A percentile compares a stretch with the other conserved stretches of the same genome.
phyloP scores from a whole-genome alignment of 148 eudicot species.

The Polygonum maritimum region DNA sequence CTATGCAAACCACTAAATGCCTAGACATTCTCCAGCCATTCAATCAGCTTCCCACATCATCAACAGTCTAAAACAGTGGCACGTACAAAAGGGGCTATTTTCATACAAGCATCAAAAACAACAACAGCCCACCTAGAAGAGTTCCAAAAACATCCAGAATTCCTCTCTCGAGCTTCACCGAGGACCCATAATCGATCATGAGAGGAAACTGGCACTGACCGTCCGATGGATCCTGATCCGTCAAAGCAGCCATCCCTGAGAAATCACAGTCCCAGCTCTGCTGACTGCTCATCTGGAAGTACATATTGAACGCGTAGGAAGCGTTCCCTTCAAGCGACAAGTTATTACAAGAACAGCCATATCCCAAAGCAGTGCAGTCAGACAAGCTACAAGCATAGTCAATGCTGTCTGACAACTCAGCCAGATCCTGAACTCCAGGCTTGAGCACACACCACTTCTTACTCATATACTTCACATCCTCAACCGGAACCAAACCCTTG shows the following conservation, averaged over 20 bases:
- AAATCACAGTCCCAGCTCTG: conserved; percentile 77
- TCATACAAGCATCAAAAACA: conserved; percentile 46
- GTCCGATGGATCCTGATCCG: conserved; percentile 67
- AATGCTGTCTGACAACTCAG: conserved; percentile 41
- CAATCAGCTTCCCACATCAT: neutral
- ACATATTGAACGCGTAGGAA: conserved; percentile 95
- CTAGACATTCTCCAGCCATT: neutral
- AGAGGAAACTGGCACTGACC: conserved; percentile 53
- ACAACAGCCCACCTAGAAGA: conserved; percentile 36
- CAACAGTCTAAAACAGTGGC: neutral
- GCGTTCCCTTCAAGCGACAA: conserved; percentile 52
- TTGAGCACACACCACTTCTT: conserved; percentile 75
- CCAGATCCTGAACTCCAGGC: conserved; percentile 31
- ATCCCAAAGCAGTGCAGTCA: conserved; percentile 83
- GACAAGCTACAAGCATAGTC: conserved; percentile 89
- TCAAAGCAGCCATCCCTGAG: conserved; percentile 55
- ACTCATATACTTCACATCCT: conserved; percentile 53
- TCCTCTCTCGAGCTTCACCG: conserved; percentile 25
- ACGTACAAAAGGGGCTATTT: neutral
- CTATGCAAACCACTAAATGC: neutral
- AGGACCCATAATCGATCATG: conserved; percentile 64
- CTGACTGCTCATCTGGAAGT: conserved; percentile 67
- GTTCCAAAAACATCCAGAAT: conserved; percentile 29
- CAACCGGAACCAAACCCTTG: conserved; percentile 50
- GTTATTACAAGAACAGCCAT: conserved; percentile 78